phyloP scores from a whole-genome alignment of 306 rosid species.

The Cucurbita maxima region DNA sequence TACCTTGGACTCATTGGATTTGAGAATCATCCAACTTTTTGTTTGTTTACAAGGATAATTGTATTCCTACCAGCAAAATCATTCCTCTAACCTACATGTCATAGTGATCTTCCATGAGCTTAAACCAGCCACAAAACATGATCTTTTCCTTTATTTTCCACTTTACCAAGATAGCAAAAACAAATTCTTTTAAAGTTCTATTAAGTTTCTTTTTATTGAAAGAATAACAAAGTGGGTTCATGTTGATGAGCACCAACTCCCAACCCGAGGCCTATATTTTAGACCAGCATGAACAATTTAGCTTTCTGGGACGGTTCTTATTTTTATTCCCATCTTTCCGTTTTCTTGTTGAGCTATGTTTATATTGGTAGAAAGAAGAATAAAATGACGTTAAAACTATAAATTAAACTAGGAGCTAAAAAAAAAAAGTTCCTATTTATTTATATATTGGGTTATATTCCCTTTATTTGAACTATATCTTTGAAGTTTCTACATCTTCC shows the following conservation, averaged over 20 bases:
- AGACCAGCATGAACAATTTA: too few species aligned
- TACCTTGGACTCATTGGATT: too few species aligned
- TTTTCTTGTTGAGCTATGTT: too few species aligned
- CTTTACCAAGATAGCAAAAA: not conserved
- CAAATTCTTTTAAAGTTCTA: not conserved
- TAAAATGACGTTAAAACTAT: not conserved
- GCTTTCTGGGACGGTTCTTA: too few species aligned
- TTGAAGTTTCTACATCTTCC: not conserved
- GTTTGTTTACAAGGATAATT: not conserved
- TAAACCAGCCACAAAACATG: too few species aligned
- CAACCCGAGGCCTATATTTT: too few species aligned
- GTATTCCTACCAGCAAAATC: not conserved
- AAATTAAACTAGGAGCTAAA: not conserved
- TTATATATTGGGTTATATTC: not conserved
- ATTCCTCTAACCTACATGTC: not conserved
- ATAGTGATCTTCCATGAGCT: not conserved
- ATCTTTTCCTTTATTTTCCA: not conserved
- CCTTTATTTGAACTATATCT: not conserved
- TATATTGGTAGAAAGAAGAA: not conserved
- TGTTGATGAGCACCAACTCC: not conserved
- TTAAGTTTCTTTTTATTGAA: not conserved
- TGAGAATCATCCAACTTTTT: not conserved
- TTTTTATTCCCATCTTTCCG: too few species aligned
- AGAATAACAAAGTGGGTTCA: not conserved
- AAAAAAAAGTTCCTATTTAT: not conserved